Conservation (phyloP, 1,139 yeast species). For the Suhomyces wounanorum region DNA sequence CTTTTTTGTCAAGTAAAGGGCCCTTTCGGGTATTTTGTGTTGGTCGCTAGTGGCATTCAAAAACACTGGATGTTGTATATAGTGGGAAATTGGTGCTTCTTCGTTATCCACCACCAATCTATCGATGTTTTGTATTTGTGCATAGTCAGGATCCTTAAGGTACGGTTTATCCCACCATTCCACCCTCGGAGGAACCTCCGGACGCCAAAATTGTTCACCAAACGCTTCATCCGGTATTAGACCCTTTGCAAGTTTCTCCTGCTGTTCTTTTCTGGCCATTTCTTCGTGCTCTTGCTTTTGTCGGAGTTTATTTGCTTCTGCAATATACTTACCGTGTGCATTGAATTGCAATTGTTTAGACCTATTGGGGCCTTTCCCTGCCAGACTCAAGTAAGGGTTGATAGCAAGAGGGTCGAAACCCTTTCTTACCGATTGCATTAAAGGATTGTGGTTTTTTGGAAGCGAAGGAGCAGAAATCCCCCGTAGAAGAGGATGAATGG, state of each 20-base stretch:
- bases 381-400: slow-evolving; percentile 65
- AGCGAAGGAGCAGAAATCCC: slow-evolving; percentile 28
- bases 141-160: slow-evolving; percentile 33
- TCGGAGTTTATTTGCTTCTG: slow-evolving; percentile 55
- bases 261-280: slow-evolving; percentile 25
- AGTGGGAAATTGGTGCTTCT: slow-evolving; percentile 55
- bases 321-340: slow-evolving; percentile 62
- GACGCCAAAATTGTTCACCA: slow-evolving; percentile 55
- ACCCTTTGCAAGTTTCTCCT: slow-evolving; percentile 39
- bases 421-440: slow-evolving; percentile 30
- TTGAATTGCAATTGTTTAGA: slow-evolving; percentile 50
- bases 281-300: slow-evolving; percentile 37
- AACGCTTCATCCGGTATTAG: slow-evolving; percentile 47
- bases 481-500: slow-evolving; percentile 59
- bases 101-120: slow-evolving; percentile 35
- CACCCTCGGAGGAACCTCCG: slow-evolving; percentile 53
- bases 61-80: slow-evolving; percentile 82
- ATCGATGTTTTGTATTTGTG: slow-evolving; percentile 20
- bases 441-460: slow-evolving; percentile 32
- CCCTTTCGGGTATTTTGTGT: slow-evolving; percentile 41
- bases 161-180: slow-evolving; percentile 86
- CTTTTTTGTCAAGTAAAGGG: slow-evolving; percentile 68
- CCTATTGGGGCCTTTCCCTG: slow-evolving; percentile 21
- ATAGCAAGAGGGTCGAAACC: slow-evolving; percentile 43
- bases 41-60: slow-evolving; percentile 59